These are phyloP conservation scores for Bacidia rubella DNA, from an alignment of 495 filamentous ascomycete species.

Conservation along the genomic window DNA sequence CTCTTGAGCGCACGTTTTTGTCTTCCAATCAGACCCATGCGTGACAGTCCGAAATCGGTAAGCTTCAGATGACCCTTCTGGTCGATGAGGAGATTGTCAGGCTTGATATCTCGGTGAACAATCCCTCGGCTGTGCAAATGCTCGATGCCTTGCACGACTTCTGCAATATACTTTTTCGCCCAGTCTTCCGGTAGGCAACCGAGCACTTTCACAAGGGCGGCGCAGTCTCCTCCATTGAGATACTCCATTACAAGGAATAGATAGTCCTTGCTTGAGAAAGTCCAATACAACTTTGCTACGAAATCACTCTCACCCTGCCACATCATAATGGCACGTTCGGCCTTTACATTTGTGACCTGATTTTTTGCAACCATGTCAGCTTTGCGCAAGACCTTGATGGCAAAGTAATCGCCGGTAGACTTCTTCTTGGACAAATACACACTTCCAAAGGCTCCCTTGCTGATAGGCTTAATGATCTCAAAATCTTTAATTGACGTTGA, in stretches of 20 bases:
- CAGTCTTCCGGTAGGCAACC: conserved; percentile 89
- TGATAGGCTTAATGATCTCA: conserved; percentile 98
- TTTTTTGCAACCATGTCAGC: conserved; percentile 99
- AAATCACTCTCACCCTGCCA: conserved; percentile 99
- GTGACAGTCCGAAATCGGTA: conserved; percentile 92
- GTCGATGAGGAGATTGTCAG: conserved; percentile 94
- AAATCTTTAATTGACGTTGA: conserved; percentile 97
- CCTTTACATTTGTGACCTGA: conserved; percentile 97
- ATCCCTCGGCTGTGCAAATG: conserved; percentile 90
- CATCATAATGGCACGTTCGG: conserved; percentile 99
- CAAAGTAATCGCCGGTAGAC: conserved; percentile 93
- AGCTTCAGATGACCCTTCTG: conserved; percentile 93
- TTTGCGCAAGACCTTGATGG: conserved; percentile 96
- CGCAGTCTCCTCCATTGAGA: conserved; percentile 92
- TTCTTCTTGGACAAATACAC: conserved; percentile 98
- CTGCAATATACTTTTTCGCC: conserved; percentile 91
- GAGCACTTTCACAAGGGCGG: conserved; percentile 86
- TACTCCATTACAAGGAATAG: conserved; percentile 99
- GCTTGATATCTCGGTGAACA: conserved; percentile 92
- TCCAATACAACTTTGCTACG: conserved; percentile 98
- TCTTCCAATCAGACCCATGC: conserved; percentile 92
- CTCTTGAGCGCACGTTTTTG: conserved; percentile 85
- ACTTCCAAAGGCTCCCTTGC: conserved; percentile 96
- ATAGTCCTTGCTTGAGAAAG: conserved; percentile 97
- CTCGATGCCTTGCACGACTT: conserved; percentile 89